phyloP scores from a whole-genome alignment of 345 rosid genomes.

The Populus pruinosa region DNA sequence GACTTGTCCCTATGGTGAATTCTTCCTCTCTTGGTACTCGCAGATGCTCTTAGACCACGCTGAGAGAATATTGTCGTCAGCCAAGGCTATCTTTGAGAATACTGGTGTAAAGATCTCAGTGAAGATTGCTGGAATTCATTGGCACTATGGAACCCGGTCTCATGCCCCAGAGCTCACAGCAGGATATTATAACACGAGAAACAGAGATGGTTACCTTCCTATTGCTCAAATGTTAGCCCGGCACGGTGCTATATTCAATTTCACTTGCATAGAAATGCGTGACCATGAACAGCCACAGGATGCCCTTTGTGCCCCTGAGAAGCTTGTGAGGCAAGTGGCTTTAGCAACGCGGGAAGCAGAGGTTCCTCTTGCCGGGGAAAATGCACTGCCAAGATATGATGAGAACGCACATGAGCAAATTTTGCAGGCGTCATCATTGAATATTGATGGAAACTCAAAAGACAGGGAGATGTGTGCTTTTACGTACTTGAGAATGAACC shows the following conservation, averaged over 20 bases:
- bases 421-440: constrained; percentile 57
- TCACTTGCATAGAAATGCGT: constrained; percentile 95
- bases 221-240: constrained; percentile 90
- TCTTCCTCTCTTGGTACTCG: constrained; percentile 92
- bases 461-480: constrained; percentile 88
- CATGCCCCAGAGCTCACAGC: constrained; percentile 99
- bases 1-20: constrained; percentile 73
- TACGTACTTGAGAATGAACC: constrained; percentile 93
- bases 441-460: constrained; percentile 33
- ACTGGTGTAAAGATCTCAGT: constrained; percentile 68
- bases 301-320: constrained; percentile 90
- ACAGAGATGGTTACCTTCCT: constrained; percentile 84
- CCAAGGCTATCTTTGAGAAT: constrained; percentile 49
- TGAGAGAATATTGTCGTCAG: constrained; percentile 65
- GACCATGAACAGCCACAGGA: constrained; percentile 97
- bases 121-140: constrained; percentile 91
- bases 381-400: constrained; percentile 82
- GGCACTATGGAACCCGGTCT: constrained; percentile 94
- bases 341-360: constrained; percentile 61
- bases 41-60: constrained; percentile 83
- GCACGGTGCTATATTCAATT: constrained; percentile 81
- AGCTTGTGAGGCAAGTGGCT: constrained; percentile 86
- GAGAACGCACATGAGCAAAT: constrained; percentile 75
- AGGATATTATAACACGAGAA: constrained; percentile 90
- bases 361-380: constrained; percentile 88